Evolutionary conservation across 2,329 filamentous ascomycete genomes (phyloP).

Genomic region (Scleromitrula shiraiana): DNA sequence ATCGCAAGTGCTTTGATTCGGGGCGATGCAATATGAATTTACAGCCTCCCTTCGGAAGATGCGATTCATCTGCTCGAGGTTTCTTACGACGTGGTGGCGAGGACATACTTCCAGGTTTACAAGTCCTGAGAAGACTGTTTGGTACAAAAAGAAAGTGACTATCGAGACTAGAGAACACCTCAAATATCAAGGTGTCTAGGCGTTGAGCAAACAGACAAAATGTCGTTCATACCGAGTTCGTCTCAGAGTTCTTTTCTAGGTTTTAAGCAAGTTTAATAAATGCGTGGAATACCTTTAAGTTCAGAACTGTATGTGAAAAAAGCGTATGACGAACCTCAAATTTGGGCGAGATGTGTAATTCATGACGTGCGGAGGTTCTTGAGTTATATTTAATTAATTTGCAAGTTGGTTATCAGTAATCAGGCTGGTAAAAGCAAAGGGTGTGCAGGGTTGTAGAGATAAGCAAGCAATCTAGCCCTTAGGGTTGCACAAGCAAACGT

Average conservation of each 20-base stretch:
- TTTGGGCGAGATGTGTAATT: background rate
- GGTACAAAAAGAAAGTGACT: conserved; percentile 19
- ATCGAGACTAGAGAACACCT: background rate
- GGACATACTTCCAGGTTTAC: conserved; percentile 22
- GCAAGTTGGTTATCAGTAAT: background rate
- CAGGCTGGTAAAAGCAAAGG: conserved; percentile 2
- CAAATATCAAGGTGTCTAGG: background rate
- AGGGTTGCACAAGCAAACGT: background rate
- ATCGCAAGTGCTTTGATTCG: conserved; percentile 49
- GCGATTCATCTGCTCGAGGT: conserved; percentile 32
- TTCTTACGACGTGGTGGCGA: conserved; percentile 26
- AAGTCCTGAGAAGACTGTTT: conserved; percentile 21
- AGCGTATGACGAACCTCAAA: too few relatives aligned
- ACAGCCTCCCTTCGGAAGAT: conserved; percentile 49
- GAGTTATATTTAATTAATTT: background rate
- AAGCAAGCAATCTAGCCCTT: conserved; percentile 6
- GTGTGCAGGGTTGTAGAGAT: conserved; percentile 4
- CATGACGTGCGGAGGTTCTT: background rate
- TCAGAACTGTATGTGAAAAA: too few relatives aligned
- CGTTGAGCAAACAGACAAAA: background rate
- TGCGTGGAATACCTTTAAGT: too few relatives aligned
- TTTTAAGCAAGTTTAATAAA: background rate
- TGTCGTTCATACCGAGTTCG: too few relatives aligned
- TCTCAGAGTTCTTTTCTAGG: background rate
- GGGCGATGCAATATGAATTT: conserved; percentile 50